phyloP scores from a whole-genome alignment of 2,329 filamentous ascomycete genomes.

The Aspergillus terreus region DNA sequence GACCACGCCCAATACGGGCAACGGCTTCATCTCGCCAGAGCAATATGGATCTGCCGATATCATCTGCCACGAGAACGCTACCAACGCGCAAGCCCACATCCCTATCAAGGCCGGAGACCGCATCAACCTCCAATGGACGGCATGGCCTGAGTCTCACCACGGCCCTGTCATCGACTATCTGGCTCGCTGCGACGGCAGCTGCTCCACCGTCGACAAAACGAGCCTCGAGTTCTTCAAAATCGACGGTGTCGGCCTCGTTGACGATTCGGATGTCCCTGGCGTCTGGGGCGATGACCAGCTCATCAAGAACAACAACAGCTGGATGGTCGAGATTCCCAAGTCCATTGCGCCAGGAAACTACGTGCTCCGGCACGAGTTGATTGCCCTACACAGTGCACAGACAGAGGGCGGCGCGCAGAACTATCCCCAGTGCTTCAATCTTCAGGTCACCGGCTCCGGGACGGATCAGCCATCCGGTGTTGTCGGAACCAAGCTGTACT shows the following conservation, averaged over 20 bases:
- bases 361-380: constrained; percentile 51
- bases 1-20: constrained; percentile 49
- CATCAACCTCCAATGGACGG: constrained; percentile 57
- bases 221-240: constrained; percentile 60
- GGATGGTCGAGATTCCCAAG: constrained; percentile 44
- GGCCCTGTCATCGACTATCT: constrained; percentile 61
- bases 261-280: constrained; percentile 38
- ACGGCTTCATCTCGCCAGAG: constrained; percentile 48
- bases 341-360: constrained; percentile 46
- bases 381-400: constrained; percentile 45
- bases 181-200: constrained; percentile 54
- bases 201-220: constrained; percentile 48
- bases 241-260: constrained; percentile 49
- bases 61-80: constrained; percentile 58
- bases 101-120: constrained; percentile 55
- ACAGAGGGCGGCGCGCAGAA: constrained; percentile 44
- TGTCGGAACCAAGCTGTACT: constrained; percentile 52
- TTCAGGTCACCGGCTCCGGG: constrained; percentile 53
- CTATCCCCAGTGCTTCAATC: constrained; percentile 55
- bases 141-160: constrained; percentile 60
- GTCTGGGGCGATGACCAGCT: constrained; percentile 53
- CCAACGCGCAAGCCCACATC: constrained; percentile 46
- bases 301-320: constrained; percentile 46
- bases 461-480: constrained; percentile 43
- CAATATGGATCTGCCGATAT: constrained; percentile 46